A percentile compares a stretch with the other conserved stretches of the same genome.
Evolutionary conservation across 164 flowering plant species (phyloP).

Genomic region (Sextonia rubra): DNA sequence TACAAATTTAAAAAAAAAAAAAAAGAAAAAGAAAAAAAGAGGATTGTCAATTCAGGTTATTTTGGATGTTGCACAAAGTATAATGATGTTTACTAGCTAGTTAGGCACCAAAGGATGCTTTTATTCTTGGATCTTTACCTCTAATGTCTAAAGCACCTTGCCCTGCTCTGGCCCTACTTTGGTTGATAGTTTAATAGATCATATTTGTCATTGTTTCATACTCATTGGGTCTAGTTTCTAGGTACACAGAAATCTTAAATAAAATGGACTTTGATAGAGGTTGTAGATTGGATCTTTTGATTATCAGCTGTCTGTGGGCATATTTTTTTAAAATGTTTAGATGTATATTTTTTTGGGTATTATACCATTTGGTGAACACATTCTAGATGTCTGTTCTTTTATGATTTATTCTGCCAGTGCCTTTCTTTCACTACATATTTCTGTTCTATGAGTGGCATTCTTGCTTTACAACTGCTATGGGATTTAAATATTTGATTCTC

Average conservation of each 20-base stretch:
- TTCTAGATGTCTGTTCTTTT: too few relatives aligned
- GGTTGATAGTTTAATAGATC: not conserved
- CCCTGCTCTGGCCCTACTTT: not conserved
- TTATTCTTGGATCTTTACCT: not conserved
- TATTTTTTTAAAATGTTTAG: too few relatives aligned
- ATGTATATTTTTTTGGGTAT: not conserved
- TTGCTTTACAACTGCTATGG: not conserved
- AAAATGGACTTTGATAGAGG: too few relatives aligned
- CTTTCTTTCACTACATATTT: not conserved
- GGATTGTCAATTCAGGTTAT: not conserved
- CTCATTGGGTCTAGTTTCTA: not conserved
- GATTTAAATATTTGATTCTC: conserved; percentile 6
- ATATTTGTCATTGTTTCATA: not conserved
- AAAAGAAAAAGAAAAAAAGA: not conserved
- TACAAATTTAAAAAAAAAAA: too few relatives aligned
- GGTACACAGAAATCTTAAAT: not conserved
- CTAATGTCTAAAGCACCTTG: not conserved
- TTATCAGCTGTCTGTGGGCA: not conserved
- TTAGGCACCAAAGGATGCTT: not conserved
- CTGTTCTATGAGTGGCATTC: not conserved
- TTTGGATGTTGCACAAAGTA: not conserved
- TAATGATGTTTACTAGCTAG: not conserved
- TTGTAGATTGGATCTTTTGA: not conserved
- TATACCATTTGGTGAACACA: not conserved
- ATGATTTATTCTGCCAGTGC: too few relatives aligned